Conservation (phyloP, 2,329 filamentous ascomycete species). For the Beauveria sp. region DNA sequence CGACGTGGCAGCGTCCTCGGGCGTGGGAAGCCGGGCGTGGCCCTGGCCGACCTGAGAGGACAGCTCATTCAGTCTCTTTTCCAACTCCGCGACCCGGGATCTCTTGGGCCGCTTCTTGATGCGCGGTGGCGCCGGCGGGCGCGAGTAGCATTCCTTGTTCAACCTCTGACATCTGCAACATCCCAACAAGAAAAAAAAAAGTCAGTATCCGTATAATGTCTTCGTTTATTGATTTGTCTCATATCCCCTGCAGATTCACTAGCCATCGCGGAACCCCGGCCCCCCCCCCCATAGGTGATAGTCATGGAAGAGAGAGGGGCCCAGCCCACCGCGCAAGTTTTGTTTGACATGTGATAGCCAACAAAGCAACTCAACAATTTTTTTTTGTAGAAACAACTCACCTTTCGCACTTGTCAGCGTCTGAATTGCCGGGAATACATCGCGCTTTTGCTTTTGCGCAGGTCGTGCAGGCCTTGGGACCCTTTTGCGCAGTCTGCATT, state of each 20-base stretch:
- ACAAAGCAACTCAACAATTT: not conserved
- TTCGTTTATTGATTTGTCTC: not conserved
- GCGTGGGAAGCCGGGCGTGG: constrained; percentile 10
- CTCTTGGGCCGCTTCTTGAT: constrained; percentile 39
- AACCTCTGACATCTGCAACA: constrained; percentile 38
- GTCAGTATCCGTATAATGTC: not conserved
- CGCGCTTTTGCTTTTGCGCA: constrained; percentile 46
- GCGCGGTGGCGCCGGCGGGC: constrained; percentile 40
- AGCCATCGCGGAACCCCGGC: too few species aligned
- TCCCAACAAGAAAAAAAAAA: not conserved
- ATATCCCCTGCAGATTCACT: too few species aligned
- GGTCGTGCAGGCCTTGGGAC: constrained; percentile 41
- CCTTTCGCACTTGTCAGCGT: constrained; percentile 39
- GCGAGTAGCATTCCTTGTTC: constrained; percentile 38
- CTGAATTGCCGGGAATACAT: constrained; percentile 36
- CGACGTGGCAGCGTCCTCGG: constrained; percentile 8
- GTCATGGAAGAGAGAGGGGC: not conserved
- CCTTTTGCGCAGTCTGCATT: constrained; percentile 29
- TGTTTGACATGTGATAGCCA: constrained; percentile 9
- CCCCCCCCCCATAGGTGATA: too few species aligned
- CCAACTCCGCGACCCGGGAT: constrained; percentile 42
- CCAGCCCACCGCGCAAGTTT: not conserved
- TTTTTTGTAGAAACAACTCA: constrained; percentile 19
- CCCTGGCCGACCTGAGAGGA: constrained; percentile 29
- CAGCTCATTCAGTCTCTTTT: constrained; percentile 42